phyloP scores from a whole-genome alignment of 768 basidiomycete species.

The Chlorophyllum brunneum region DNA sequence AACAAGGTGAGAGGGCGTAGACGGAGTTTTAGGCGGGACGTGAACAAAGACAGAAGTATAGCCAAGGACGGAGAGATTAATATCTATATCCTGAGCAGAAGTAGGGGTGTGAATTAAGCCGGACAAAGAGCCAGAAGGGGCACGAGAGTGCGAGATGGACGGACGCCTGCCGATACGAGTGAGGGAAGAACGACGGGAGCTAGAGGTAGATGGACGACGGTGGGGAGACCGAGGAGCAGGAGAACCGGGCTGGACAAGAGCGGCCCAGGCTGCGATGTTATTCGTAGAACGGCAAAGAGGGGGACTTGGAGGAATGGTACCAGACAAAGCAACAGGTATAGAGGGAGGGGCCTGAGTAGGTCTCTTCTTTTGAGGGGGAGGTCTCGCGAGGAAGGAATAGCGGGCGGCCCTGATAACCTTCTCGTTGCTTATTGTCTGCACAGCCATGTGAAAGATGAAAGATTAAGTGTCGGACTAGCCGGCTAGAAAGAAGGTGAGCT shows the following conservation, averaged over 20 bases:
- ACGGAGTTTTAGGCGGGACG: constrained; percentile 45
- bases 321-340: constrained; percentile 15
- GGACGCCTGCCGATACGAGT: constrained; percentile 19
- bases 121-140: constrained; percentile 45
- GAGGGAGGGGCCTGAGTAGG: constrained; percentile 27
- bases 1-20: constrained; percentile 33
- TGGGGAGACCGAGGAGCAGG: constrained; percentile 43
- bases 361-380: constrained; percentile 33
- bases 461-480: neutral
- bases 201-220: constrained; percentile 26
- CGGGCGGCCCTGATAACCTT: constrained; percentile 16
- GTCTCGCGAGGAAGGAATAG: constrained; percentile 44
- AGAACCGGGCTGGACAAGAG: constrained; percentile 66
- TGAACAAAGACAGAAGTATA: constrained; percentile 67
- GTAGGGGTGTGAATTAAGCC: constrained; percentile 41
- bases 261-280: constrained; percentile 60
- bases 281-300: constrained; percentile 32
- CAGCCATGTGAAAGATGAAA: neutral
- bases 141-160: constrained; percentile 36
- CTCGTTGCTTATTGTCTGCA: constrained; percentile 7
- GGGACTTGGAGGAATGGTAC: constrained; percentile 16
- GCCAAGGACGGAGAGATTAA: constrained; percentile 57
- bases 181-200: constrained; percentile 18
- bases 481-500: constrained; percentile 6
- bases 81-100: constrained; percentile 45